Evolutionary conservation across 306 rosid genomes (phyloP).

Genomic region (Pyrus betulifolia): DNA sequence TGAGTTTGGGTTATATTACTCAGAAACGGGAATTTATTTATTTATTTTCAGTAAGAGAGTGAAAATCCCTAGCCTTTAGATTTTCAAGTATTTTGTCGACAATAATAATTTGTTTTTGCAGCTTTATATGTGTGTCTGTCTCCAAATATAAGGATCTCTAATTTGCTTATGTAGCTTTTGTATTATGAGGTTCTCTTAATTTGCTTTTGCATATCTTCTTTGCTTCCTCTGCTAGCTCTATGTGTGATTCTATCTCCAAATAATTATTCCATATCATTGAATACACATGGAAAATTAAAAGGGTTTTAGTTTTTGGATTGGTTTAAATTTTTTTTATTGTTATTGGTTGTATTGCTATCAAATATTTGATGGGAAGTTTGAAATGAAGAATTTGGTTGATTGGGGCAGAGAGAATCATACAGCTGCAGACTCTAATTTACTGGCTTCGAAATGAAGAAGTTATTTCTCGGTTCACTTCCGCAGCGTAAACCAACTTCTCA

Average conservation of each 20-base stretch:
- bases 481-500: too few relatives aligned
- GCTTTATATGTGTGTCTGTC: too few relatives aligned
- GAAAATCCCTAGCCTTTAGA: too few relatives aligned
- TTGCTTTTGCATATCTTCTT: neutral
- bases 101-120: too few relatives aligned
- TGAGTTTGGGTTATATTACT: too few relatives aligned
- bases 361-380: slow-evolving; percentile 33
- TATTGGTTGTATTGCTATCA: slow-evolving; percentile 1
- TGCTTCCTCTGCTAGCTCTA: neutral
- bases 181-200: too few relatives aligned
- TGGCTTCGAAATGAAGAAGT: slow-evolving; percentile 18
- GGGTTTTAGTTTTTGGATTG: slow-evolving; percentile 14
- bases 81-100: too few relatives aligned
- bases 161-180: too few relatives aligned
- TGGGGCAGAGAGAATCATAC: slow-evolving; percentile 38
- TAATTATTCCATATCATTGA: slow-evolving; percentile 8
- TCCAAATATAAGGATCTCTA: too few relatives aligned
- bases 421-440: slow-evolving; percentile 70
- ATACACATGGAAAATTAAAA: slow-evolving; percentile 6
- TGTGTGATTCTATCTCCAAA: neutral
- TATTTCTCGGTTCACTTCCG: too few relatives aligned
- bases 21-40: too few relatives aligned
- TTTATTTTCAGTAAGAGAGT: too few relatives aligned
- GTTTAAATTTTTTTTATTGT: slow-evolving; percentile 27
- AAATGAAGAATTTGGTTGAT: slow-evolving; percentile 27